Evolutionary conservation across 805 yeast species (phyloP), one percentile per base, ranked within the genome.

Genomic region (Kodamaea fukazawae): DNA sequence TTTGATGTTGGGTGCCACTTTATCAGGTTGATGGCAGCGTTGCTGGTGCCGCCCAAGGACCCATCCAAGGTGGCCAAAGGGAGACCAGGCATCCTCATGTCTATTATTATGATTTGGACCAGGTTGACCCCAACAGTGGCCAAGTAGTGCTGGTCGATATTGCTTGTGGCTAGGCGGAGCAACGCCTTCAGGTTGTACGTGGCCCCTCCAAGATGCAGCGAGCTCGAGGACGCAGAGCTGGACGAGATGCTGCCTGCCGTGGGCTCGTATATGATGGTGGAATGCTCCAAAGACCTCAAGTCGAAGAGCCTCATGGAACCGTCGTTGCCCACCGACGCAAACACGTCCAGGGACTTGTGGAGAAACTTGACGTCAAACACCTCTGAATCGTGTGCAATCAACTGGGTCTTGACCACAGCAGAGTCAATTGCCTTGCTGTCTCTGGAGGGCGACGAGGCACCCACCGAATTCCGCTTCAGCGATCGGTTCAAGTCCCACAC

Each of bases 311-410:
- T 72, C 57, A 90, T 86, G 12, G 95, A 83, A 0, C 99, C 99
- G 63, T 93, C 99, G 38, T 89, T 90, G 2, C 97, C 96, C 40
- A 91, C 96, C 40, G 93, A 83, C 34, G 96, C 86, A 63, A 93
- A 93, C 18, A 90, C 74, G 54, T 84, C 75, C 32, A 83, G 78
- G 26, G 86, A 78, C 12, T 81, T 81, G 36, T 83, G 78, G 36
- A 90, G 65, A 58, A 89, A 93, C 46, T 85, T 78, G 22, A 90
- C 98, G 58, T 93, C 99, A 58, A 79, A 87, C 3, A 93, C 99
- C 60, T 89, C 97, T 47, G 83, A 79, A 58, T 93, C 99, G 61
- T 93, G 99, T 0, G 99, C 98, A 48, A 93, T 93, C 34, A 93
- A 70, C 63, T 93, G 97, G 1, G 98, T 91, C 56, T 84, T 86